phyloP scores from a whole-genome alignment of 2,329 filamentous ascomycete genomes.

The Chaetomiaceae sp. region DNA sequence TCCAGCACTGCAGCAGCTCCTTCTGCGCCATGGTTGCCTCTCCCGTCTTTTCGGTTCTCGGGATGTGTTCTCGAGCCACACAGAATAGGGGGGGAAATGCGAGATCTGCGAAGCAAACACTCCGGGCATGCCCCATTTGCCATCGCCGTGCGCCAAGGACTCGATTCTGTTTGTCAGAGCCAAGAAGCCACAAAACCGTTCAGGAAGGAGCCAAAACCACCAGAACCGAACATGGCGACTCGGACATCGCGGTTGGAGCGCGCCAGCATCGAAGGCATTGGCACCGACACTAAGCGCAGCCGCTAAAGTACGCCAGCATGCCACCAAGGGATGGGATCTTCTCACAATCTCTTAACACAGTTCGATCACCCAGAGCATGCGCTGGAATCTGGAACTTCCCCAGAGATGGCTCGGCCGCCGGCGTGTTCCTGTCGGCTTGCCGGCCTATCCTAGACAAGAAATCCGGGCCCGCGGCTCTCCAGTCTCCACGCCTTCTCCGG shows the following conservation, averaged over 20 bases:
- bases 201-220: slow-evolving; percentile 14
- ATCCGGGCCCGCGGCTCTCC: not conserved
- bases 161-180: slow-evolving; percentile 10
- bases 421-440: not conserved
- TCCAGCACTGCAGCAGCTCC: no score
- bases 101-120: no score
- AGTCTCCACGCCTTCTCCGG: not conserved
- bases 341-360: no score
- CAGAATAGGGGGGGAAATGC: no score
- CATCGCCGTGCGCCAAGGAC: not conserved
- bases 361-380: no score
- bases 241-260: not conserved
- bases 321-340: no score
- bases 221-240: not conserved
- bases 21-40: no score
- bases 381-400: not conserved
- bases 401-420: not conserved
- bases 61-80: no score
- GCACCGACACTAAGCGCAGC: no score
- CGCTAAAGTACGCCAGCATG: no score
- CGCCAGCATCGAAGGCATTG: not conserved
- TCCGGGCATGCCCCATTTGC: not conserved
- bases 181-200: slow-evolving; percentile 8
- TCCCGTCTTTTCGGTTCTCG: no score
- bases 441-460: not conserved